Evolutionary conservation across 1,284 basidiomycete species (phyloP).

Genomic region (Ceratobasidium sp.): DNA sequence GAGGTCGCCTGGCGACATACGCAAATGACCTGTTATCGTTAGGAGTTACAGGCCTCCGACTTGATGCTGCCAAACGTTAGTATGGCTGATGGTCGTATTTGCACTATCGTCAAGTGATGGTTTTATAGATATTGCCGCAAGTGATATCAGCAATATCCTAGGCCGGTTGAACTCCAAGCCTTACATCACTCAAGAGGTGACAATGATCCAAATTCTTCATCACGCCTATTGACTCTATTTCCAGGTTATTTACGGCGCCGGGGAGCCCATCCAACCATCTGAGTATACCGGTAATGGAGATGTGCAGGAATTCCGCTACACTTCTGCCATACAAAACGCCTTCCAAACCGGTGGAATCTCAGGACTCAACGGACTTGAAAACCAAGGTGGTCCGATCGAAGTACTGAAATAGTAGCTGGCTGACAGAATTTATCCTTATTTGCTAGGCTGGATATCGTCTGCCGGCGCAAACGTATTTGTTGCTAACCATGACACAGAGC

Average conservation of each 20-base stretch:
- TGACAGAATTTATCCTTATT: no score
- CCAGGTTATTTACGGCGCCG: conserved; percentile 37
- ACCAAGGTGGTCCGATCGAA: no score
- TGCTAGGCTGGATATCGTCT: conserved; percentile 62
- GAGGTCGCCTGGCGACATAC: conserved; percentile 60
- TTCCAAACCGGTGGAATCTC: conserved; percentile 63
- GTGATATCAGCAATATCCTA: conserved; percentile 39
- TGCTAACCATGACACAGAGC: conserved; percentile 73
- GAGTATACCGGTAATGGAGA: conserved; percentile 53
- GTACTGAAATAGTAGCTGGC: no score
- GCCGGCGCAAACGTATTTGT: conserved; percentile 69
- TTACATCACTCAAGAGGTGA: conserved; percentile 40
- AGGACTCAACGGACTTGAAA: conserved; percentile 48
- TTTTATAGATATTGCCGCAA: conserved; percentile 39
- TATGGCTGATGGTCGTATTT: no score
- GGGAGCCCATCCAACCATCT: conserved; percentile 22
- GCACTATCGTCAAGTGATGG: neutral
- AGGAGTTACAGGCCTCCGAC: conserved; percentile 67
- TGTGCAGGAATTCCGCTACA: conserved; percentile 64
- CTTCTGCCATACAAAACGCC: conserved; percentile 48
- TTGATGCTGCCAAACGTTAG: conserved; percentile 72
- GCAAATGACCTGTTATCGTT: conserved; percentile 67
- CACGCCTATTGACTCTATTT: neutral
- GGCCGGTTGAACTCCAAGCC: conserved; percentile 5
- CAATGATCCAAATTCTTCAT: neutral